Evolutionary conservation across 352 stramenopile species (phyloP).

Genomic region (Globisporangium paroecandrum): DNA sequence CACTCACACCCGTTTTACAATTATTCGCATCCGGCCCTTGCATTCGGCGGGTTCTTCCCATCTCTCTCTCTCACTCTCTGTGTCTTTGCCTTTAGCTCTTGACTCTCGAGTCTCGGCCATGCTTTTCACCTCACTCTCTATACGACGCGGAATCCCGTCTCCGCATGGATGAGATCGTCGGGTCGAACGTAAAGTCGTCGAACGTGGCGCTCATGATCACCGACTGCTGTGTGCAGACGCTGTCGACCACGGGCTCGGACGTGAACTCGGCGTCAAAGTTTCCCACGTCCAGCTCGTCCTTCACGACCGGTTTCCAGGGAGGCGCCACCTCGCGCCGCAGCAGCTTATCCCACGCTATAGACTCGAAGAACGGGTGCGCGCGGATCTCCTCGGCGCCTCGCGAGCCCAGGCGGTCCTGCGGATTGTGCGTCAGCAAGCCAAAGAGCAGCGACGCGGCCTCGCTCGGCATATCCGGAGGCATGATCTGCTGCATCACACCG

Average conservation of each 20-base stretch:
- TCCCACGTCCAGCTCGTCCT: slow-evolving; percentile 67
- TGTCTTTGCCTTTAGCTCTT: neutral
- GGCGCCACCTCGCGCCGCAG: slow-evolving; percentile 49
- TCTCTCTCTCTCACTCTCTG: neutral
- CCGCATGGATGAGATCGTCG: slow-evolving; percentile 55
- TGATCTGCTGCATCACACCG: slow-evolving; percentile 47
- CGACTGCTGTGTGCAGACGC: slow-evolving; percentile 66
- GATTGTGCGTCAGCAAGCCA: slow-evolving; percentile 75
- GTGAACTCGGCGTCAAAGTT: slow-evolving; percentile 82
- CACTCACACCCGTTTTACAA: too few species aligned
- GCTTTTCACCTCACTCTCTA: neutral
- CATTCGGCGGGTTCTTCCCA: too few species aligned
- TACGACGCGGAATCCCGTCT: slow-evolving; percentile 13
- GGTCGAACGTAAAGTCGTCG: slow-evolving; percentile 75
- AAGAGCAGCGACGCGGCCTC: slow-evolving; percentile 70
- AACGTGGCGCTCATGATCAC: slow-evolving; percentile 54
- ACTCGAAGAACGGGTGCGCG: slow-evolving; percentile 82
- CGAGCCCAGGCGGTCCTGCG: slow-evolving; percentile 57
- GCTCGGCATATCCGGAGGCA: slow-evolving; percentile 66
- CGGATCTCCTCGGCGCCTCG: slow-evolving; percentile 66
- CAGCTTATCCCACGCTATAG: slow-evolving; percentile 81
- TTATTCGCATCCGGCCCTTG: too few species aligned
- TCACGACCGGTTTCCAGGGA: slow-evolving; percentile 62
- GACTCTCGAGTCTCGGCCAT: neutral
- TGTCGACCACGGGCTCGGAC: slow-evolving; percentile 70